These are phyloP conservation scores for Mimosa pudica DNA, from an alignment of 306 rosid species.

Conservation along the genomic window DNA sequence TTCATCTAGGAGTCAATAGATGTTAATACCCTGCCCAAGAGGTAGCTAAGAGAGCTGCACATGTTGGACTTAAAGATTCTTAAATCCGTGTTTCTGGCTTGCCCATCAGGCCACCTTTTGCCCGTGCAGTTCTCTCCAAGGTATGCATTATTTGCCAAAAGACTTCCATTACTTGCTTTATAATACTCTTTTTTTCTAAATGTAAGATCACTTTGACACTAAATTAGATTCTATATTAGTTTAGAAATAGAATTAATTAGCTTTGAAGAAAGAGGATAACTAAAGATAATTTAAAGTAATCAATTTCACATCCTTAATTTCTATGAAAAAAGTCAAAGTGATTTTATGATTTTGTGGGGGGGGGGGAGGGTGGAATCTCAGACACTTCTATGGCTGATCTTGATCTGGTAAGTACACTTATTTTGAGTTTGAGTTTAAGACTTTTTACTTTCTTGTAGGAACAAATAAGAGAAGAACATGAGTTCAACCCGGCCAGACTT, in stretches of 20 bases:
- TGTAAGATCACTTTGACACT: too few species aligned
- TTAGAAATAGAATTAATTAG: too few species aligned
- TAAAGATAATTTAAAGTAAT: too few species aligned
- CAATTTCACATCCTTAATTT: too few species aligned
- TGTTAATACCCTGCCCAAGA: conserved; percentile 88
- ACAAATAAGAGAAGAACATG: conserved; percentile 81
- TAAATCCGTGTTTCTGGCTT: conserved; percentile 74
- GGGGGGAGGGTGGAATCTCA: too few species aligned
- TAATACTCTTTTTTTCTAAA: too few species aligned
- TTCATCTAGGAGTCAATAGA: conserved; percentile 93
- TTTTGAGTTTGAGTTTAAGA: background rate
- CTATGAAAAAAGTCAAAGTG: too few species aligned
- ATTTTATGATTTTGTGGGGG: too few species aligned
- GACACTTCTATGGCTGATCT: background rate
- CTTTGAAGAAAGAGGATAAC: too few species aligned
- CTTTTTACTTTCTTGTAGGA: conserved; percentile 47
- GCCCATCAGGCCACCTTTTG: conserved; percentile 95
- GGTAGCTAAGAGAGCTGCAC: conserved; percentile 79
- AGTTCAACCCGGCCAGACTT: conserved; percentile 74
- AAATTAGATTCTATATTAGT: too few species aligned
- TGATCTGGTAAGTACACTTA: conserved; percentile 28
- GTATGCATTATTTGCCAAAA: conserved; percentile 20
- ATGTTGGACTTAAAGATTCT: conserved; percentile 80
- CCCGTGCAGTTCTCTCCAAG: conserved; percentile 82
- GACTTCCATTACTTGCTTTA: background rate